Conservation (phyloP, 2,329 filamentous ascomycete species). For the Beauveria asiatica region DNA sequence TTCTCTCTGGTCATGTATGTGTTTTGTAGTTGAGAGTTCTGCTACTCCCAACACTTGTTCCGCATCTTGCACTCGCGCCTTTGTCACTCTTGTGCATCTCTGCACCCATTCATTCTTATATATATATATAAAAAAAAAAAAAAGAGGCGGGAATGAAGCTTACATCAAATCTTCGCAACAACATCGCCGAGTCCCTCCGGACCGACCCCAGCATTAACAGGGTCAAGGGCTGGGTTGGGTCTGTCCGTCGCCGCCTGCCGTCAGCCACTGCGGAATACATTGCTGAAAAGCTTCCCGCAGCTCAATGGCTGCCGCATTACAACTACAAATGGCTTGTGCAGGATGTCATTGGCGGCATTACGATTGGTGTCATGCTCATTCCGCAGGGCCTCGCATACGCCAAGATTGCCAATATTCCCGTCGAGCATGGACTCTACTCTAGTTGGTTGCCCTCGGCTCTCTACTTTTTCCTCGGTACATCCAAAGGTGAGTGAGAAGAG, state of each 20-base stretch:
- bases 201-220: conserved; percentile 22
- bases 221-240: conserved; percentile 17
- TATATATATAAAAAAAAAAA: no score
- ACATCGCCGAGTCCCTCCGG: conserved; percentile 15
- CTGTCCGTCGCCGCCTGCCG: conserved; percentile 31
- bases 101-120: background rate
- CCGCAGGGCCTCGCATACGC: conserved; percentile 55
- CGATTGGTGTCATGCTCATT: conserved; percentile 51
- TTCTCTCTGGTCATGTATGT: background rate
- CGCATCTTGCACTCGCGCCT: background rate
- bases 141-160: no score
- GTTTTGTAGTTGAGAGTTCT: background rate
- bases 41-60: background rate
- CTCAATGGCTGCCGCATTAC: conserved; percentile 56
- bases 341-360: conserved; percentile 54
- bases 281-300: conserved; percentile 51
- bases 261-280: conserved; percentile 46
- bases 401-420: conserved; percentile 52
- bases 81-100: background rate
- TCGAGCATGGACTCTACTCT: conserved; percentile 51
- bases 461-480: conserved; percentile 53
- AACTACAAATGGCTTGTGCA: conserved; percentile 51
- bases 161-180: conserved; percentile 15
- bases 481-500: conserved; percentile 38
- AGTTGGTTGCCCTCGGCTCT: conserved; percentile 50